Percentiles rank a stretch among this genome's conserved stretches.
Evolutionary conservation across 352 stramenopile species (phyloP).

Genomic region (Aphanomyces invadans): DNA sequence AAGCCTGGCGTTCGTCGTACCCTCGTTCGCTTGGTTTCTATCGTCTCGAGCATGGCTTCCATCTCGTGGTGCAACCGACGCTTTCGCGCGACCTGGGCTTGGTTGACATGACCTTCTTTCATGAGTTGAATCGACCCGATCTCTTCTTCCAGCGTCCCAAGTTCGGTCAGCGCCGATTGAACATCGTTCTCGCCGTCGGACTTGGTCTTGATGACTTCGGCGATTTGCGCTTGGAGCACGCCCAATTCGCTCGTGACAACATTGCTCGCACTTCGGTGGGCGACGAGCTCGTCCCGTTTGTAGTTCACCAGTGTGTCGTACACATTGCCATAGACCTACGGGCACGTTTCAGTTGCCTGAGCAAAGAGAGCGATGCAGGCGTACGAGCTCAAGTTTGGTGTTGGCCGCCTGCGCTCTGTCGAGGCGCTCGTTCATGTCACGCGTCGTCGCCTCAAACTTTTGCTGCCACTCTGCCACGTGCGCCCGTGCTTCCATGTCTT

Average conservation of each 20-base stretch:
- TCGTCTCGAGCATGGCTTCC: constrained; percentile 56
- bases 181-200: constrained; percentile 45
- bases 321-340: constrained; percentile 49
- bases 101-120: constrained; percentile 35
- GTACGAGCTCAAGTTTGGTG: constrained; percentile 26
- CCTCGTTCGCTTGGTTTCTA: constrained; percentile 55
- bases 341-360: constrained; percentile 32
- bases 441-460: constrained; percentile 15
- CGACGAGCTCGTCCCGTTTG: constrained; percentile 71
- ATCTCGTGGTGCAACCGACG: constrained; percentile 77
- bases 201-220: constrained; percentile 64
- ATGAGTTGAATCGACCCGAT: constrained; percentile 52
- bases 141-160: constrained; percentile 27
- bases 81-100: constrained; percentile 69
- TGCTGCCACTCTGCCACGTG: background rate
- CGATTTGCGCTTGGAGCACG: constrained; percentile 66
- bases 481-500: constrained; percentile 12
- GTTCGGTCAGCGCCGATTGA: constrained; percentile 47
- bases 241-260: constrained; percentile 68
- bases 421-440: background rate
- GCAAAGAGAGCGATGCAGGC: constrained; percentile 33
- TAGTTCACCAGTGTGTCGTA: constrained; percentile 65
- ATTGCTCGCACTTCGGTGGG: constrained; percentile 55
- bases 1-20: no score
- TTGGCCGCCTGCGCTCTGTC: background rate